Evolutionary conservation across 2,329 filamentous ascomycete genomes (phyloP).

Genomic region (Colletotrichum navitas): DNA sequence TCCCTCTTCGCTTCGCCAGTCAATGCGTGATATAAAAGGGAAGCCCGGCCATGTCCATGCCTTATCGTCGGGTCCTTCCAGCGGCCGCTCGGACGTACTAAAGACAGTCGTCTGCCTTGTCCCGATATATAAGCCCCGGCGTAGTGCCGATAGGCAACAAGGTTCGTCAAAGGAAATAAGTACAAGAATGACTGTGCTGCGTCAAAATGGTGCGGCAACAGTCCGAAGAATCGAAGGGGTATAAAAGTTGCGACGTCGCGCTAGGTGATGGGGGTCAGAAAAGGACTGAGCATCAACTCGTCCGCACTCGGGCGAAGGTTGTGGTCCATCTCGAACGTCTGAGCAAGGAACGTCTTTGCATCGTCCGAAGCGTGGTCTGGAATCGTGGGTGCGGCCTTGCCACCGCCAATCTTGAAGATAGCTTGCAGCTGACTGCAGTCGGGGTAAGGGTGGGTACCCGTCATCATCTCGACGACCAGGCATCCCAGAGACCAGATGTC

Average conservation of each 20-base stretch:
- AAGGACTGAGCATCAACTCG: conserved; percentile 86
- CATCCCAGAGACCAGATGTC: conserved; percentile 99
- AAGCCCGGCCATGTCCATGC: conserved; percentile 28
- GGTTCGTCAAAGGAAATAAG: conserved; percentile 27
- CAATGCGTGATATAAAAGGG: conserved; percentile 33
- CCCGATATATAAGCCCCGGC: conserved; percentile 27
- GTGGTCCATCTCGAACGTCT: conserved; percentile 96
- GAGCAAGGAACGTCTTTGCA: conserved; percentile 83
- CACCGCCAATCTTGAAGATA: conserved; percentile 97
- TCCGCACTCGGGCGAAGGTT: conserved; percentile 92
- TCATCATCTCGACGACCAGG: conserved; percentile 99
- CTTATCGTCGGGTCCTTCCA: conserved; percentile 42
- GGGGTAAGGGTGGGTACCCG: conserved; percentile 94
- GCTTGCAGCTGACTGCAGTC: conserved; percentile 97
- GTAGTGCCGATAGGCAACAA: conserved; percentile 8
- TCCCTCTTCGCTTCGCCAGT: conserved; percentile 34
- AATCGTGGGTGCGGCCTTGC: conserved; percentile 82
- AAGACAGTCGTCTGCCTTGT: conserved; percentile 25
- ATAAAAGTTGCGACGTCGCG: conserved; percentile 14
- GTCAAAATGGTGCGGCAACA: background rate
- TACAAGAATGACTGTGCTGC: conserved; percentile 23
- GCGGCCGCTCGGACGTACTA: conserved; percentile 39
- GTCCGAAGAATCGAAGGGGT: conserved; percentile 32
- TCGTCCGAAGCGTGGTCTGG: conserved; percentile 89
- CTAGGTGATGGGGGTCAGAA: conserved; percentile 79